Base-by-base conservation (phyloP, 139 green algal genomes). In the Coelastrella sp. region DNA sequence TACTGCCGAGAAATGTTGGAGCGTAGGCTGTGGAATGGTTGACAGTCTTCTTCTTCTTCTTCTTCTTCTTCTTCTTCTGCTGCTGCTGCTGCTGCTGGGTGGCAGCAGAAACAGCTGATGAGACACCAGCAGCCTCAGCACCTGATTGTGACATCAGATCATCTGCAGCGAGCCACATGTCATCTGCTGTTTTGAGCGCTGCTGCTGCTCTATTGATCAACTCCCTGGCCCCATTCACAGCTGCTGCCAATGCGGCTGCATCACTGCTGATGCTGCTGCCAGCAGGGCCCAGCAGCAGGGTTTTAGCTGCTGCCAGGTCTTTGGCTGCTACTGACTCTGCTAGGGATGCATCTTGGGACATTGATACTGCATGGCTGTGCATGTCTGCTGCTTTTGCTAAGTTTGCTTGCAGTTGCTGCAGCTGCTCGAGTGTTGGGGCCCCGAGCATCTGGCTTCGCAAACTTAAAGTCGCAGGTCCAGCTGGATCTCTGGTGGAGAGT, bases 381-480 rank as follows among this genome's bases (percentile, higher is more conserved):
- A 79, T 35, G 63, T 73, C 72, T 17, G 82, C 82, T 66, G 82
- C 82, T 73, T 65, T 24, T 80, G 82, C 12, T 20, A 68, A 17
- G 82, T 70, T 35, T 35, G 73, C 60, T 14, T 61, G 82, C 82
- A 79, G 60, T 5, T 79, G 82, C 82, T 87, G 82, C 65, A 79
- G 63, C 25, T 87, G 82, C 27, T 25, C 8, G 15, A 56, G 63
- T 56, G 81, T 73, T 19, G 81, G 25, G 63, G 27, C 6, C n/a
- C 4, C 60, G 78, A 66, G 49, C 60, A 66, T 75, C 27, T 68
- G 49, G 60, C 60, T 60, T 22, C 60, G 27, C 22, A 27, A 27
- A 22, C 24, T 87, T 25, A 3, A 49, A 3, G 56, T 70, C n/a
- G 73, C 15, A 27, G 73, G 19, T 49, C 15, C 15, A 14, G 19